These are phyloP conservation scores for Daldinia vernicosa DNA, from an alignment of 495 filamentous ascomycete genomes.

Conservation along the genomic window DNA sequence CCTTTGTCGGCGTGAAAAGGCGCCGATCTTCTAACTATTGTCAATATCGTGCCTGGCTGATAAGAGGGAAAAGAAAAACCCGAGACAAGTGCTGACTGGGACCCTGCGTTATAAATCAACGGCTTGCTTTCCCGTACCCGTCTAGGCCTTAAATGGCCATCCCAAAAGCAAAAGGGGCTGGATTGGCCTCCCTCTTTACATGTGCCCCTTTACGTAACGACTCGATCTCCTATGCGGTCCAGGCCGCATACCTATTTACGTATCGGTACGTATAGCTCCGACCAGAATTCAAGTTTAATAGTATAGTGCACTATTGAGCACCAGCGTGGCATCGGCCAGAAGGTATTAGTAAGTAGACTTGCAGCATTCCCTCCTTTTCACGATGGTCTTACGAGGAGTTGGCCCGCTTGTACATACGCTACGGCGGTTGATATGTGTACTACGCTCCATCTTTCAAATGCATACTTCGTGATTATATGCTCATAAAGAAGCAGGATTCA, in stretches of 20 bases:
- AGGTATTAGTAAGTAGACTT: slow-evolving; percentile 1
- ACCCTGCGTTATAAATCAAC: slow-evolving; percentile 21
- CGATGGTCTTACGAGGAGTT: neutral
- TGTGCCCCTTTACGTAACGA: neutral
- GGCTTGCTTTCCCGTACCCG: slow-evolving; percentile 1
- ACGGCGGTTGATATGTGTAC: neutral
- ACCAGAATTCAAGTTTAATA: slow-evolving; percentile 13
- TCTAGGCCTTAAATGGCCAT: slow-evolving; percentile 9
- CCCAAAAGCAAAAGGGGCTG: slow-evolving; percentile 15
- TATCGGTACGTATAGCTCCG: slow-evolving; percentile 18
- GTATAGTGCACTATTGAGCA: slow-evolving; percentile 15
- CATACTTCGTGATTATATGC: slow-evolving; percentile 6
- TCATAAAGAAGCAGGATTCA: neutral
- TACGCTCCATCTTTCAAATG: neutral
- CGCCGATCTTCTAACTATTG: slow-evolving; percentile 40
- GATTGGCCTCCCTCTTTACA: neutral
- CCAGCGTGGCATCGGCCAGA: neutral
- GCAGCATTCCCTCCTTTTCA: neutral
- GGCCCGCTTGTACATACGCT: neutral
- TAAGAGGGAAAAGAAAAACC: slow-evolving; percentile 13
- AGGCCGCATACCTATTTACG: neutral
- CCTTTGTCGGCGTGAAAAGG: slow-evolving; percentile 9
- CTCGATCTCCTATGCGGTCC: neutral
- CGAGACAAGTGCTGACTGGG: slow-evolving; percentile 33
- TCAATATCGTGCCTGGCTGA: slow-evolving; percentile 24